phyloP scores from a whole-genome alignment of 2,329 filamentous ascomycete species.

The Kalmusia sp. region DNA sequence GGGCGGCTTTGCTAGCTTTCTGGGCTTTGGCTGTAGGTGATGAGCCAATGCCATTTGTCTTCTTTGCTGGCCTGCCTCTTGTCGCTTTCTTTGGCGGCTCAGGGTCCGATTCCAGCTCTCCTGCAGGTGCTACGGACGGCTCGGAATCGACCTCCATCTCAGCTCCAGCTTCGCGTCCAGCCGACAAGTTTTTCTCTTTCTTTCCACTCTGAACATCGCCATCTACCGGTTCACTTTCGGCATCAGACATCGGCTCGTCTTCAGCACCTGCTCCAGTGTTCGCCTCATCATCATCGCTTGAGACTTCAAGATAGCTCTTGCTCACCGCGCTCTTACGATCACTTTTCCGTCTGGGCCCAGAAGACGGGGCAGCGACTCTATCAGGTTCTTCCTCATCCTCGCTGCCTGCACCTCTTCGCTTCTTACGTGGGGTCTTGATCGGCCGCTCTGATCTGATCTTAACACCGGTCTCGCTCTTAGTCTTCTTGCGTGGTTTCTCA shows the following conservation, averaged over 20 bases:
- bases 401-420: constrained; percentile 35
- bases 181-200: constrained; percentile 18
- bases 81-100: constrained; percentile 11
- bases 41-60: constrained; percentile 23
- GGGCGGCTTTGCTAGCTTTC: background rate
- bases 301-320: constrained; percentile 56
- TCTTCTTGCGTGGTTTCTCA: constrained; percentile 44
- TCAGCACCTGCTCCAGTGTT: constrained; percentile 38
- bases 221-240: constrained; percentile 22
- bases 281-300: constrained; percentile 51
- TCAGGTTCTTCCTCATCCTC: constrained; percentile 43
- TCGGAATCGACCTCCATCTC: constrained; percentile 27
- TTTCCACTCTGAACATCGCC: constrained; percentile 39
- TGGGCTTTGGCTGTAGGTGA: constrained; percentile 19
- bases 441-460: constrained; percentile 38
- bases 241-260: constrained; percentile 24
- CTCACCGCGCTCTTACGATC: constrained; percentile 42
- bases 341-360: constrained; percentile 53
- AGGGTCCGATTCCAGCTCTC: constrained; percentile 14
- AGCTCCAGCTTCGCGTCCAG: constrained; percentile 18
- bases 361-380: constrained; percentile 38
- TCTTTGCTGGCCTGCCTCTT: constrained; percentile 3
- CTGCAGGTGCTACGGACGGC: constrained; percentile 11
- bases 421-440: constrained; percentile 49
- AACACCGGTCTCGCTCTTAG: constrained; percentile 33